Conservation (phyloP, 164 flowering plant genomes). For the Annona squamosa region DNA sequence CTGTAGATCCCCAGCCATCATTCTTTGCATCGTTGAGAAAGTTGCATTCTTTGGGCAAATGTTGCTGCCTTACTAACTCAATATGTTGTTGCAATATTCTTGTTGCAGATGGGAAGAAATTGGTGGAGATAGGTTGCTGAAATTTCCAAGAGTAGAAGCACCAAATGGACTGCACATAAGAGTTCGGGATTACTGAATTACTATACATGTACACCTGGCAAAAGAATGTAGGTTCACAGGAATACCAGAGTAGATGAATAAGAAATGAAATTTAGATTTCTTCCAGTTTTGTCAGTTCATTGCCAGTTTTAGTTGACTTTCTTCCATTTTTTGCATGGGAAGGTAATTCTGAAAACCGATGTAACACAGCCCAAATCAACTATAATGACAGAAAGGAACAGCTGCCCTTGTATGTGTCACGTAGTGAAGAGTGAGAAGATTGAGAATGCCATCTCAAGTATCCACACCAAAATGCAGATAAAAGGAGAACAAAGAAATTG, state of each 20-base stretch:
- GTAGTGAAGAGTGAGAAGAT: too few relatives aligned
- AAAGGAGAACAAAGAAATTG: too few relatives aligned
- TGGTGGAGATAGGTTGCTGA: constrained; percentile 34
- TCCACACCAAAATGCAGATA: too few relatives aligned
- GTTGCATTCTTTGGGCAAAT: not conserved
- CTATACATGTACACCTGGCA: not conserved
- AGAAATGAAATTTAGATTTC: not conserved
- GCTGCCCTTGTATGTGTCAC: too few relatives aligned
- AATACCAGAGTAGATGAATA: constrained; percentile 2
- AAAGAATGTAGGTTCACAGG: constrained; percentile 2
- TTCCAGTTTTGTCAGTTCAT: not conserved
- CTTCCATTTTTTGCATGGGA: too few relatives aligned
- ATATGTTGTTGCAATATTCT: not conserved
- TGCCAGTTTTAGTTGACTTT: too few relatives aligned
- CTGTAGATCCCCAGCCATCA: not conserved
- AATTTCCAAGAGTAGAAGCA: constrained; percentile 63
- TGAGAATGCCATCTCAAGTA: too few relatives aligned
- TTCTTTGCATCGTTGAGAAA: not conserved
- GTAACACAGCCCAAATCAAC: too few relatives aligned
- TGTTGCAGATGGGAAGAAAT: constrained; percentile 57
- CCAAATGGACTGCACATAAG: constrained; percentile 50
- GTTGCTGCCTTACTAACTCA: not conserved
- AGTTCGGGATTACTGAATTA: constrained; percentile 24
- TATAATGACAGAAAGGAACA: too few relatives aligned
- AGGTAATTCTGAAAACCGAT: too few relatives aligned